phyloP scores from a whole-genome alignment of 345 rosid genomes.

The Boechera stricta region DNA sequence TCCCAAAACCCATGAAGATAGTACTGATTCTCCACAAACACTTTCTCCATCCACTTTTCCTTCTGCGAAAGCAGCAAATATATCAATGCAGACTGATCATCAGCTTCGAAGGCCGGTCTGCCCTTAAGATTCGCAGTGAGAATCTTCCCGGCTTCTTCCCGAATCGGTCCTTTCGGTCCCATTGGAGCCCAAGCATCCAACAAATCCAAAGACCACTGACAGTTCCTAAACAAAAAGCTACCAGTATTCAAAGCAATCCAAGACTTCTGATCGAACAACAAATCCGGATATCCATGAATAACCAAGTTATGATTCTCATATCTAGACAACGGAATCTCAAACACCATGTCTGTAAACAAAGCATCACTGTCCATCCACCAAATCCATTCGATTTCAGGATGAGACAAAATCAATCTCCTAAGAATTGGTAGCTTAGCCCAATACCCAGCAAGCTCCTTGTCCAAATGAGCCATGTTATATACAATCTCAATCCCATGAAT shows the following conservation, averaged over 20 bases:
- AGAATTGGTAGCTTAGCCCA: slow-evolving; percentile 96
- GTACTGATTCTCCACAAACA: slow-evolving; percentile 85
- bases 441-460: slow-evolving; percentile 88
- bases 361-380: slow-evolving; percentile 99
- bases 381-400: slow-evolving; percentile 93
- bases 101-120: slow-evolving; percentile 89
- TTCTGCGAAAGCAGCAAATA: slow-evolving; percentile 83
- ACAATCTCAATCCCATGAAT: slow-evolving; percentile 96
- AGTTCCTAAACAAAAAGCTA: slow-evolving; percentile 87
- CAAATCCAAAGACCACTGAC: slow-evolving; percentile 94
- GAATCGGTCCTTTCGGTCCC: slow-evolving; percentile 85
- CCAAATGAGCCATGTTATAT: slow-evolving; percentile 96
- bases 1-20: slow-evolving; percentile 96
- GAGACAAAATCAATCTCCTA: slow-evolving; percentile 86
- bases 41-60: slow-evolving; percentile 86
- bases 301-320: slow-evolving; percentile 78
- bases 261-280: slow-evolving; percentile 80
- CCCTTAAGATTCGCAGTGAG: slow-evolving; percentile 86
- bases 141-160: slow-evolving; percentile 93
- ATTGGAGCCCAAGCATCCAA: slow-evolving; percentile 96
- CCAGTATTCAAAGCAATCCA: slow-evolving; percentile 98
- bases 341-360: slow-evolving; percentile 92
- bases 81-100: slow-evolving; percentile 94
- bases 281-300: slow-evolving; percentile 89
- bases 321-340: slow-evolving; percentile 69